Base-by-base conservation (phyloP, 768 basidiomycete genomes). In the Rhizopogon vinicolor region DNA sequence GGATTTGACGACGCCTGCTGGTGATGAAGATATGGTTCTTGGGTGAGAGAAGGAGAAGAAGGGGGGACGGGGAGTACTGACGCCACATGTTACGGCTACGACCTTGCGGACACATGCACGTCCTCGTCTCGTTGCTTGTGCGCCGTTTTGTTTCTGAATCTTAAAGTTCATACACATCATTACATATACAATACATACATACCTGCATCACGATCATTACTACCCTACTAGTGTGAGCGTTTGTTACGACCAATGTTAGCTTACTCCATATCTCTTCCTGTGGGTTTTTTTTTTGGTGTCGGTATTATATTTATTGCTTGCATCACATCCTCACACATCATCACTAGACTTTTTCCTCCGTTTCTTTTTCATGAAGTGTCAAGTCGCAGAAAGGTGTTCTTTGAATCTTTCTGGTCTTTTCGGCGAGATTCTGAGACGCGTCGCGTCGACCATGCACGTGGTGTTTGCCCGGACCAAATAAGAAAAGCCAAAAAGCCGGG, bases 401-500 rank as follows among this genome's bases (percentile, higher is more conserved):
- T 25, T 25, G 25, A 25, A 25, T 25, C 4, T 48, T 48, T 48
- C 46, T 48, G 33, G 33, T 19, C n/a, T 33, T 19, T 35, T 46
- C 45, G 31, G 31, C 3, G 33, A 48, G 7, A 19, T 49, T 49
- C 48, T 22, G 22, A 37, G 48, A 16, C 48, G 48, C 48, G 48
- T 49, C 48, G 48, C 48, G 48, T 19, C 28, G 46, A 28, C 37
- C 44, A 52, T 19, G 58, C 67, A 68, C 66, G 57, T 68, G 66
- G 68, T 70, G 29, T 71, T 69, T 69, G 63, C 7, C 40, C 60
- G 5, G 46, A 44, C 62, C 69, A 70, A 70, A 70, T 40, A 70
- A 33, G 7, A 14, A 18, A 46, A n/a, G 31, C 51, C 56, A 56
- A 64, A 69, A 71, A 59, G 14, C 56, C 53, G 56, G 52, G 25